A percentile compares a stretch with the other conserved stretches of the same genome.
These are phyloP conservation scores for Articulospora tetracladia DNA, from an alignment of 495 filamentous ascomycete species.

Conservation along the genomic window DNA sequence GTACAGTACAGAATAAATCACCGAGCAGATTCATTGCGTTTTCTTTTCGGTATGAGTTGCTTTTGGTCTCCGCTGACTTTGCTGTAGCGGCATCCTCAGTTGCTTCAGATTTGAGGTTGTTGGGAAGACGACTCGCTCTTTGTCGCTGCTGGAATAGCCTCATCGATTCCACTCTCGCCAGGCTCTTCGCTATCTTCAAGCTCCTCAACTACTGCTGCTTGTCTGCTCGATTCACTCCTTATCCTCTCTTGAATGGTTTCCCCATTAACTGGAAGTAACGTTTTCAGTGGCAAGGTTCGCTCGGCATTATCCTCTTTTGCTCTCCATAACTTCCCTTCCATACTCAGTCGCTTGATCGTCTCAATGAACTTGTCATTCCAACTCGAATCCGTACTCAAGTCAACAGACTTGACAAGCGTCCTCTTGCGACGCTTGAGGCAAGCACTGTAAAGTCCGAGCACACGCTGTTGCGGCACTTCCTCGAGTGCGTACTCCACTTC, in stretches of 20 bases:
- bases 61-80: no score
- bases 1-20: no score
- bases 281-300: not conserved
- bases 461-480: constrained; percentile 40
- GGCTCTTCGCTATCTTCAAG: not conserved
- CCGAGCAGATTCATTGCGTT: no score
- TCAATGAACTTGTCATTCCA: constrained; percentile 35
- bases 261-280: not conserved
- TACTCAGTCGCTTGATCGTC: constrained; percentile 38
- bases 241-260: constrained; percentile 4
- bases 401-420: constrained; percentile 28
- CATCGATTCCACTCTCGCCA: not conserved
- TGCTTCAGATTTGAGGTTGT: no score
- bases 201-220: constrained; percentile 12
- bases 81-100: no score
- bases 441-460: constrained; percentile 29
- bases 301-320: not conserved
- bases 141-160: no score
- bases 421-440: constrained; percentile 55
- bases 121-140: no score
- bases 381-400: constrained; percentile 31
- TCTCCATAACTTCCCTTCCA: constrained; percentile 45
- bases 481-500: constrained; percentile 67
- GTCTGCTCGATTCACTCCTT: constrained; percentile 39
- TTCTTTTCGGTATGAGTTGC: no score